Conservation (phyloP, 169 alveolate genomes). For the Plasmodium yoelii region DNA sequence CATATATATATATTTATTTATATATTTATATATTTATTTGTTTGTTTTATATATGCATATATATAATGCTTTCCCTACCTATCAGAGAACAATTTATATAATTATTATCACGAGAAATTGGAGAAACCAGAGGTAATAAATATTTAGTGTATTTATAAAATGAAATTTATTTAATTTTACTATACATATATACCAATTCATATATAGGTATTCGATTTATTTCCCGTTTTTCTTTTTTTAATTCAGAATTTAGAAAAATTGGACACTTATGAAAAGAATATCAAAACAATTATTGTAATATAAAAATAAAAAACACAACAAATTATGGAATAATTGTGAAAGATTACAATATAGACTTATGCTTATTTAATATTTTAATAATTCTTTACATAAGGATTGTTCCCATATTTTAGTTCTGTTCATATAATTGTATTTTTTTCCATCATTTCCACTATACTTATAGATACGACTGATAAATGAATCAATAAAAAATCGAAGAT, state of each 20-base stretch:
- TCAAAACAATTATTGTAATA: conserved; percentile 44
- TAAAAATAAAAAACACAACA: background rate
- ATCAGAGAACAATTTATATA: conserved; percentile 64
- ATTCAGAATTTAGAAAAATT: conserved; percentile 10
- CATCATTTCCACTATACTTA: background rate
- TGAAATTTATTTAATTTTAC: too few species aligned
- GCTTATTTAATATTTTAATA: background rate
- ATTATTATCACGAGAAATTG: conserved; percentile 36
- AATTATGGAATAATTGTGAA: background rate
- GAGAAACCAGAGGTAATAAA: conserved; percentile 18
- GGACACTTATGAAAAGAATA: conserved; percentile 25
- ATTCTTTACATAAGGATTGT: background rate
- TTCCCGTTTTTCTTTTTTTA: conserved; percentile 14
- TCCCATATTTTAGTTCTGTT: background rate
- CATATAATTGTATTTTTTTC: too few species aligned
- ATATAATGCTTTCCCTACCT: background rate
- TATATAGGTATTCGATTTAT: background rate
- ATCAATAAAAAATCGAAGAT: conserved; percentile 66
- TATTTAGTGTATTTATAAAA: background rate
- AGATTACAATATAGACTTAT: background rate
- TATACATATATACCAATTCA: too few species aligned
- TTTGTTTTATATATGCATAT: conserved; percentile 1
- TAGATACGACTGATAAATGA: conserved; percentile 75
- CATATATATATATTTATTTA: background rate
- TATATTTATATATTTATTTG: background rate